These are phyloP conservation scores for Sporisorium reilianum DNA, from an alignment of 1,284 basidiomycete genomes.

Conservation along the genomic window DNA sequence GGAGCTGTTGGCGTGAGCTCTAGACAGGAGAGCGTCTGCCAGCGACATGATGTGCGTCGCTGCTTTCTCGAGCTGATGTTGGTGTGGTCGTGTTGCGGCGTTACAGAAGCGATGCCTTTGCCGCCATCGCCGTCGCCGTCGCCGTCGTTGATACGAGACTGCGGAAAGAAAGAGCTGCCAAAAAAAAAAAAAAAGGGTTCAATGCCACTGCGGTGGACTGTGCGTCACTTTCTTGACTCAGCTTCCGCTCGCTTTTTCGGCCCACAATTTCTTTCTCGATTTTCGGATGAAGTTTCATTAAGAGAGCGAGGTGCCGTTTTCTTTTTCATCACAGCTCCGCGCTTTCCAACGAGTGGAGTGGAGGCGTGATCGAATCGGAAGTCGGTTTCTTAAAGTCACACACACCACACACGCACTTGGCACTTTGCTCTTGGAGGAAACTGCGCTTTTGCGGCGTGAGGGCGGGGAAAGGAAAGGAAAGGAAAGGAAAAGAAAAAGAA, in stretches of 20 bases:
- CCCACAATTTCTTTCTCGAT: slow-evolving; percentile 3
- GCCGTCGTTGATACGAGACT: no score
- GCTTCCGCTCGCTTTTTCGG: neutral
- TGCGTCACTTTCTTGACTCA: slow-evolving; percentile 3
- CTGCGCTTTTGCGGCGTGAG: slow-evolving; percentile 11
- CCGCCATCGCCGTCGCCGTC: neutral
- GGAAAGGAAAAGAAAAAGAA: no score
- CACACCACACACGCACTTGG: slow-evolving; percentile 1
- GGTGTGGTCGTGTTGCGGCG: neutral
- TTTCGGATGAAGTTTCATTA: no score
- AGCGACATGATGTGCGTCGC: slow-evolving; percentile 24
- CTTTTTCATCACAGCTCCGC: slow-evolving; percentile 3
- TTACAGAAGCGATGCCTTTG: neutral
- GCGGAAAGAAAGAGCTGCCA: neutral
- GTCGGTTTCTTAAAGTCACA: slow-evolving; percentile 30
- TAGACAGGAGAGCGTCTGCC: slow-evolving; percentile 33
- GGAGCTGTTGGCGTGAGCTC: slow-evolving; percentile 25
- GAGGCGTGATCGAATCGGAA: slow-evolving; percentile 44
- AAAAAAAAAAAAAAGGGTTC: slow-evolving; percentile 4
- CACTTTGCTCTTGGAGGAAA: neutral
- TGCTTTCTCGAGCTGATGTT: neutral
- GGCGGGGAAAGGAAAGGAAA: no score
- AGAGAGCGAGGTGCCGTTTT: no score
- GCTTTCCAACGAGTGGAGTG: neutral
- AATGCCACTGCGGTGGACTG: slow-evolving; percentile 9